Evolutionary conservation across 2,329 filamentous ascomycete genomes (phyloP).

Genomic region (Leptographium wingfieldii): DNA sequence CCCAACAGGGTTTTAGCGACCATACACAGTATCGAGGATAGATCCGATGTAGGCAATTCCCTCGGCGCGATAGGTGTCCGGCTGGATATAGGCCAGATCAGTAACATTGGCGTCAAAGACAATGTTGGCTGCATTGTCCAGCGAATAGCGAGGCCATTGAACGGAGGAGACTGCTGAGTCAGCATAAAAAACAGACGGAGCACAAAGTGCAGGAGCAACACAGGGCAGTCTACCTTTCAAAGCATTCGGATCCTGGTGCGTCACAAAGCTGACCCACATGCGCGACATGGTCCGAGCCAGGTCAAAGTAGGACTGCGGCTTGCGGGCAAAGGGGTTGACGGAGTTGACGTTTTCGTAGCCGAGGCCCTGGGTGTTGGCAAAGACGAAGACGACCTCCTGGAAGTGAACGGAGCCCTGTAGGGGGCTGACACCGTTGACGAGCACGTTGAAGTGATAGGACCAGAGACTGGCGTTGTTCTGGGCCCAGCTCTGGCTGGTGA

Average conservation of each 20-base stretch:
- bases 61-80: constrained; percentile 33
- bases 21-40: background rate
- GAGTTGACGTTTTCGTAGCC: constrained; percentile 22
- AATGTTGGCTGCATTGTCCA: constrained; percentile 27
- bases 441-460: constrained; percentile 32
- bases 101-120: constrained; percentile 23
- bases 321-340: constrained; percentile 24
- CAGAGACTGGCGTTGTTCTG: constrained; percentile 14
- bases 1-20: background rate
- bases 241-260: constrained; percentile 29
- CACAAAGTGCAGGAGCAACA: no score
- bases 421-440: constrained; percentile 10
- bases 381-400: constrained; percentile 40
- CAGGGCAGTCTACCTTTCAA: background rate
- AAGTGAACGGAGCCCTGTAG: constrained; percentile 23
- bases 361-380: constrained; percentile 35
- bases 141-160: constrained; percentile 27
- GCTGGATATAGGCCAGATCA: constrained; percentile 28
- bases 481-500: constrained; percentile 9
- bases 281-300: constrained; percentile 34
- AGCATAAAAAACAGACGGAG: constrained; percentile 3
- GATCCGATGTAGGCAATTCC: constrained; percentile 27
- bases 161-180: constrained; percentile 12
- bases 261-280: constrained; percentile 39
- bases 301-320: constrained; percentile 26